Base-by-base conservation (phyloP, 164 flowering plant species). In the Aristolochia fimbriata region DNA sequence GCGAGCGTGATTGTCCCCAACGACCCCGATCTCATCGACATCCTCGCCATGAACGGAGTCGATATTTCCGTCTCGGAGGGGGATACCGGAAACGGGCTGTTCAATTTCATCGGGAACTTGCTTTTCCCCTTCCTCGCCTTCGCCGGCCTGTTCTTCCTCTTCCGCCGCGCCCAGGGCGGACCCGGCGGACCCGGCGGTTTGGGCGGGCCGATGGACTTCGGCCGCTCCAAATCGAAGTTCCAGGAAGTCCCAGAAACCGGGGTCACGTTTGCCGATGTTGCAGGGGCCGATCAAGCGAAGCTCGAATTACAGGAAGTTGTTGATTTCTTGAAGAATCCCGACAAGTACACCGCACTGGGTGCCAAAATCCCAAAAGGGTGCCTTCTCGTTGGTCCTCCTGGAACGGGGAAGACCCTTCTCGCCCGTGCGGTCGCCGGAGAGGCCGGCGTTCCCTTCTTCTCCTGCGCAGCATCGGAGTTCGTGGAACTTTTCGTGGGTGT, bases 281-380 rank as follows among this genome's bases (percentile, higher is more conserved):
- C 97, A 1, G 98, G 98, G 2, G 97, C 96, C 46, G 98, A 93
- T 66, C 96, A 93, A 69, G 98, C 96, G 0, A 93, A 93, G 65
- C 65, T 87, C 68, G 97, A 93, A 54, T 66, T 93, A 48, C 93
- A 85, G 68, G 98, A 93, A 61, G 96, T 92, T 14, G 96, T 92
- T 37, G 97, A 89, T 77, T 92, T 92, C 76, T 71, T 92, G 79
- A 92, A 92, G 65, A 89, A 92, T 52, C 96, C 96, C 0, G 96
- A 89, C 61, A 92, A 87, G 77, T 92, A 87, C 68, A 87, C 98
- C 4, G 96, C 96, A 1, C 67, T 92, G 10, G 96, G 98, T 1
- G 98, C 96, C 0, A 87, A 87, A 48, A 92, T 92, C 41, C 98
- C 98, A 0, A 92, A 92, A 67, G 98, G 98, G n/a, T 87, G 95